phyloP scores from a whole-genome alignment of 805 yeast species.

The Yarrowia osloensis region DNA sequence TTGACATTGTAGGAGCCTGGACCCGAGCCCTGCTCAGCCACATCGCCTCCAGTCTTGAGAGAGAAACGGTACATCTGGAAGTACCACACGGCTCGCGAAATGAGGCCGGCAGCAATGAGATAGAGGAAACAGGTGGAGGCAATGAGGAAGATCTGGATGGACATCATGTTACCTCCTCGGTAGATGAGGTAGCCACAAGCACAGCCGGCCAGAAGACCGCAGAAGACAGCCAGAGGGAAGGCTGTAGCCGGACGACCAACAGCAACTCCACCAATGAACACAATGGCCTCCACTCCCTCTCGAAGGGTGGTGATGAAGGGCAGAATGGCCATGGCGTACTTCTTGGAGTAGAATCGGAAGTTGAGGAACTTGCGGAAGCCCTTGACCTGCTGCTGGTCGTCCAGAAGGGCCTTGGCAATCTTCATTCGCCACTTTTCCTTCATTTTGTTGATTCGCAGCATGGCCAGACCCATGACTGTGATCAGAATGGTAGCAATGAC shows the following conservation, averaged over 20 bases:
- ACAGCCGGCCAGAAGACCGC: constrained; percentile 81
- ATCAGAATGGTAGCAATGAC: constrained; percentile 91
- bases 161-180: constrained; percentile 76
- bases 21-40: constrained; percentile 88
- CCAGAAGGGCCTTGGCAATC: constrained; percentile 80
- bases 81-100: constrained; percentile 91
- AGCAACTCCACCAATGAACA: constrained; percentile 95
- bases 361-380: constrained; percentile 49
- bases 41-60: constrained; percentile 85
- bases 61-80: constrained; percentile 72
- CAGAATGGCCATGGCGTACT: constrained; percentile 83
- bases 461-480: constrained; percentile 91
- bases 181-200: constrained; percentile 70
- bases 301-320: constrained; percentile 90
- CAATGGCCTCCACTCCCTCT: constrained; percentile 97
- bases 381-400: constrained; percentile 61
- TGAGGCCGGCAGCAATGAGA: constrained; percentile 87
- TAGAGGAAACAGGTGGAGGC: constrained; percentile 86
- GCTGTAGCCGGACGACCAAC: constrained; percentile 63
- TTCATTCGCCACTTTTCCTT: constrained; percentile 95
- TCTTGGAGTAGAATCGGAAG: constrained; percentile 51
- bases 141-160: constrained; percentile 85
- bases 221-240: constrained; percentile 90
- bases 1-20: constrained; percentile 89
- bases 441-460: constrained; percentile 95